Evolutionary conservation across 257 asterid species (phyloP).

Genomic region (Ophiorrhiza pumila): DNA sequence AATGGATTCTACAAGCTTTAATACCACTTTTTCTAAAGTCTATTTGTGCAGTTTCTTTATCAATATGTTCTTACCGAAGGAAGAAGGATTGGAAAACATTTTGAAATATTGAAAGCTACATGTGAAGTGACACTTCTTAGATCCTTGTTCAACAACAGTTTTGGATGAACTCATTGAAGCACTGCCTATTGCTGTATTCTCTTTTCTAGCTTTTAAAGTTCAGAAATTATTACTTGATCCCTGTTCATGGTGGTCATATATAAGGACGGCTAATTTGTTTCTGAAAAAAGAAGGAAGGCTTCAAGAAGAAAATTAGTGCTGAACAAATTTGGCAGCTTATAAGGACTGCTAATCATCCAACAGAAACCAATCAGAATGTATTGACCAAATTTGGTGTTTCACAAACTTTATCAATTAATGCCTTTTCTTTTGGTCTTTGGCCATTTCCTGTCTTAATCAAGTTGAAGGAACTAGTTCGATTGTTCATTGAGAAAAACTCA

Average conservation of each 20-base stretch:
- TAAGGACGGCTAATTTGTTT: neutral
- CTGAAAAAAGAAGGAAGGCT: neutral
- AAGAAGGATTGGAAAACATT: conserved; percentile 19
- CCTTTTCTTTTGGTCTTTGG: neutral
- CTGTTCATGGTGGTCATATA: neutral
- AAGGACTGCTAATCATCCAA: neutral
- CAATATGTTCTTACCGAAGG: conserved; percentile 18
- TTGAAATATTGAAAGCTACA: conserved; percentile 8
- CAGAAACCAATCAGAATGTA: neutral
- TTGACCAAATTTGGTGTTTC: neutral
- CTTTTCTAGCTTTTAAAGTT: neutral
- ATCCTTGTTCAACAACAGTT: conserved; percentile 11
- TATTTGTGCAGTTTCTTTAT: conserved; percentile 13
- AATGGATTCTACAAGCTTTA: conserved; percentile 18
- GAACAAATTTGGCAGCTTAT: no score
- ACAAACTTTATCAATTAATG: neutral
- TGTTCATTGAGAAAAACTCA: no score
- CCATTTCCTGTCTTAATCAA: neutral
- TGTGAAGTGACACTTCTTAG: conserved; percentile 7
- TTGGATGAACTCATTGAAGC: neutral
- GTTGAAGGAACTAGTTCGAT: neutral
- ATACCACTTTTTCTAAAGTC: conserved; percentile 24
- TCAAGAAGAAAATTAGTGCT: no score
- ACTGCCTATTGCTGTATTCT: neutral
- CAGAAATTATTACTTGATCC: neutral